These are phyloP conservation scores for Hypocrella siamensis DNA, from an alignment of 2,329 filamentous ascomycete genomes.

Conservation along the genomic window DNA sequence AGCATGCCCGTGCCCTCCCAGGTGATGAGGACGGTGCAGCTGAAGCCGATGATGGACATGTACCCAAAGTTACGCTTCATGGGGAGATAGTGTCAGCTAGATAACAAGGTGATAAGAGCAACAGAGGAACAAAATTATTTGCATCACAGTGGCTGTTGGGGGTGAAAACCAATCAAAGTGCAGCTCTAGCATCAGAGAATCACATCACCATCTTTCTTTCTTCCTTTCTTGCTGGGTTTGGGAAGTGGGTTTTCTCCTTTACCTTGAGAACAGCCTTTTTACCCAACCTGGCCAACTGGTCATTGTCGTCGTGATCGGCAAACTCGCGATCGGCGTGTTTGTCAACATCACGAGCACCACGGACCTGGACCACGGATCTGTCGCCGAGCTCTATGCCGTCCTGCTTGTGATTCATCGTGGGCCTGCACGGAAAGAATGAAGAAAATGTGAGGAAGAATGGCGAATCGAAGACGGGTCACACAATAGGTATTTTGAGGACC, in stretches of 20 bases:
- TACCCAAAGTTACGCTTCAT: constrained; percentile 28
- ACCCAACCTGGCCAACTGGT: constrained; percentile 9
- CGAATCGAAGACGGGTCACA: too few species aligned
- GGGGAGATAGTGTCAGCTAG: constrained; percentile 8
- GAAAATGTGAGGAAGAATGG: too few species aligned
- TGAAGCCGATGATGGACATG: constrained; percentile 33
- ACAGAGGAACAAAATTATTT: not conserved
- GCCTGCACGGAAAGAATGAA: too few species aligned
- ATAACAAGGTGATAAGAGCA: too few species aligned
- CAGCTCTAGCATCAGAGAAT: not conserved
- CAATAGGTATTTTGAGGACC: too few species aligned
- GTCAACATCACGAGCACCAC: too few species aligned
- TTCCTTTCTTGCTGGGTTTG: too few species aligned
- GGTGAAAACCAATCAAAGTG: not conserved
- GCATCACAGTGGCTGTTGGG: not conserved
- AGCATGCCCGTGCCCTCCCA: constrained; percentile 28
- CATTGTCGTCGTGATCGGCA: not conserved
- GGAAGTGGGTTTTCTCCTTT: too few species aligned
- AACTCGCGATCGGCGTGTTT: too few species aligned
- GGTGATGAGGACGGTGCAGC: constrained; percentile 34
- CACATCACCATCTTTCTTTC: not conserved
- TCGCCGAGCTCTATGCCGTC: too few species aligned
- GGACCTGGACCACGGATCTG: too few species aligned
- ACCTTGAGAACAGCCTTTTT: constrained; percentile 15
- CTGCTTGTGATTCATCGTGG: too few species aligned